Conservation (phyloP, 1,284 basidiomycete genomes). For the Cutaneotrichosporon sp. region DNA sequence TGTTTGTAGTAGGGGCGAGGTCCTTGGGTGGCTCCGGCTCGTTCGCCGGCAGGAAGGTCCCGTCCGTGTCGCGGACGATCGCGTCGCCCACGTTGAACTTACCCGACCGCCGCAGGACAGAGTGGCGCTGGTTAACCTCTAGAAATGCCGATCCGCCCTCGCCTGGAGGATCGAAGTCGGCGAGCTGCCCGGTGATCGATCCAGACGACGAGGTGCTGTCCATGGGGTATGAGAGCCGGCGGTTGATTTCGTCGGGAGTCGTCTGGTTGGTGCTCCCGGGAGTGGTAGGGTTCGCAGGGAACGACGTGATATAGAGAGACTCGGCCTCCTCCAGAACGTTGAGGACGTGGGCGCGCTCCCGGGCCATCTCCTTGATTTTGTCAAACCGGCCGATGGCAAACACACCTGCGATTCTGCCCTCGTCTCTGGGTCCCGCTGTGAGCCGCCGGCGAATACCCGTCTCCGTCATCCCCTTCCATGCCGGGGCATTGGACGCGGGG, state of each 20-base stretch:
- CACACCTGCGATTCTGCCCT: conserved; percentile 68
- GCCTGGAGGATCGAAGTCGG: conserved; percentile 1
- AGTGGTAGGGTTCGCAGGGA: conserved; percentile 42
- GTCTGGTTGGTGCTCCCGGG: neutral
- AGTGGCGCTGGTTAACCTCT: conserved; percentile 17
- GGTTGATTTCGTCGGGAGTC: too few species aligned
- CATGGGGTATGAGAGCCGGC: neutral
- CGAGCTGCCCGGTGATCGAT: neutral
- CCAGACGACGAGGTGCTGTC: neutral
- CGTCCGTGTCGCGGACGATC: conserved; percentile 61
- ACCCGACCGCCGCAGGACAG: conserved; percentile 55
- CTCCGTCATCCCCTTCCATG: conserved; percentile 70
- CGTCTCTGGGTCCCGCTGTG: conserved; percentile 29
- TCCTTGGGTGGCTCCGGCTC: neutral
- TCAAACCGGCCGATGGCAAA: conserved; percentile 68
- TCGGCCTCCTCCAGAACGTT: conserved; percentile 76
- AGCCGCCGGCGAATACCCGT: conserved; percentile 26
- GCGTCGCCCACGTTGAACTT: conserved; percentile 69
- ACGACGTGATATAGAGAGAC: conserved; percentile 71
- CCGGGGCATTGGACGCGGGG: conserved; percentile 60
- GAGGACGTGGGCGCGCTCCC: conserved; percentile 69
- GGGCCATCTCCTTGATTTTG: conserved; percentile 58
- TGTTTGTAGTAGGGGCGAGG: too few species aligned
- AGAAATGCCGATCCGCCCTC: conserved; percentile 12
- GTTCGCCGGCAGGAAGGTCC: conserved; percentile 52